Evolutionary conservation across 2,329 filamentous ascomycete genomes (phyloP).

Genomic region (Aspergillus phoenicis): DNA sequence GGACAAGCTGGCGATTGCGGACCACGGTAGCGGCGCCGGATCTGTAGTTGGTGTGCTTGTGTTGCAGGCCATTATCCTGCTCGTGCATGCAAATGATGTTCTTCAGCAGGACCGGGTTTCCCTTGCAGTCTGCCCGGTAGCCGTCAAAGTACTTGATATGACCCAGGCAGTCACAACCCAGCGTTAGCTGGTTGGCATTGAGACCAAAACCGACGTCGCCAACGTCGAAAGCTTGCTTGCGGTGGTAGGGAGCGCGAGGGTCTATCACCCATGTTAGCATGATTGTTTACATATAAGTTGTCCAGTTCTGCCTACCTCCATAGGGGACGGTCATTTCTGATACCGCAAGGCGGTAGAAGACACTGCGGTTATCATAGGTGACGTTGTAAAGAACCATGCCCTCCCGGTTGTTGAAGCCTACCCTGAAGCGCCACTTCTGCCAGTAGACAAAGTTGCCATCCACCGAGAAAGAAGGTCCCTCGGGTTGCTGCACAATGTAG

Average conservation of each 20-base stretch:
- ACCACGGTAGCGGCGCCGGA: constrained; percentile 65
- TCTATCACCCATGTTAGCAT: constrained; percentile 52
- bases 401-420: constrained; percentile 65
- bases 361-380: constrained; percentile 61
- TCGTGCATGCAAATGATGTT: constrained; percentile 72
- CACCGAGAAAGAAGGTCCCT: constrained; percentile 64
- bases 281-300: not conserved
- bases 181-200: constrained; percentile 69
- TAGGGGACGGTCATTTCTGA: constrained; percentile 65
- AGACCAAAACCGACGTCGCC: constrained; percentile 68
- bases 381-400: constrained; percentile 70
- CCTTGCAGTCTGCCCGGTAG: constrained; percentile 62
- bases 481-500: constrained; percentile 64
- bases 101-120: constrained; percentile 60
- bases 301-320: constrained; percentile 33
- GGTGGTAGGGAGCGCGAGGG: constrained; percentile 67
- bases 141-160: constrained; percentile 69
- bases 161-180: constrained; percentile 71
- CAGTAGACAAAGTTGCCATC: constrained; percentile 61
- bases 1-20: constrained; percentile 65
- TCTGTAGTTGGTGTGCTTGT: constrained; percentile 73
- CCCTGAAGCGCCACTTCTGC: constrained; percentile 67
- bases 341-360: constrained; percentile 68
- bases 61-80: constrained; percentile 68
- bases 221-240: constrained; percentile 71